Base-by-base conservation (phyloP, 2,329 filamentous ascomycete genomes). In the Fusarium palustre region DNA sequence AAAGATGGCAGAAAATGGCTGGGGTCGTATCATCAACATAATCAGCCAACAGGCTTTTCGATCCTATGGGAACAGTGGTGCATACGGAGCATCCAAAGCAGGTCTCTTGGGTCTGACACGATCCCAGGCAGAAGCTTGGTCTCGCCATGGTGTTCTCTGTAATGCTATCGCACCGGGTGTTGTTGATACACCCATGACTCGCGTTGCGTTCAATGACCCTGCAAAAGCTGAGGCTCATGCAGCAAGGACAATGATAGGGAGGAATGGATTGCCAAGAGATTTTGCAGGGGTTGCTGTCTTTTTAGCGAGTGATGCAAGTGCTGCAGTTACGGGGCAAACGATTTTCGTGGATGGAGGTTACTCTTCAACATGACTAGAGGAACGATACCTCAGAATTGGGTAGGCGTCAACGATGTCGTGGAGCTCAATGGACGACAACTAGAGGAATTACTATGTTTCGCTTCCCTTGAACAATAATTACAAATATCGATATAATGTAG, bases 61-160 rank as follows among this genome's bases (percentile, higher is more conserved):
- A 5, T 77, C 75, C 0, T 78, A 66, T 9, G 77, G 76, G 1
- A 77, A 78, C 41, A 77, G 78, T 24, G 77, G 78, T 7, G 78
- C 76, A 0, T 79, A 79, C 11, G 76, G 78, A 7, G 77, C 70
- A 1, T 76, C 75, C 0, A 79, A 77, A 25, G 77, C 74, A 3
- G 78, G 76, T 0, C 68, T 79, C 7, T 58, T 78, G 0, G 73
- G 75, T 0, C 48, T 79, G 7, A 79, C 77, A 4, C 68, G 78
- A 1, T 77, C 77, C 0, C 78, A 79, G 47, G 77, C 78, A 1
- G 78, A 79, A 41, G 78, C 77, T 1, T 79, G 78, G 78, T 79
- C 77, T n/a, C 63, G 55, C 0, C 64, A 67, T 0, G 77, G 78
- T 7, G 78, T 79, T 7, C 30, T 79, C 0, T 79, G 78, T 33